A percentile compares a stretch with the other conserved stretches of the same genome.
phyloP scores from a whole-genome alignment of 192 early-diverging fungal genomes.

The Coemansia javaensis region DNA sequence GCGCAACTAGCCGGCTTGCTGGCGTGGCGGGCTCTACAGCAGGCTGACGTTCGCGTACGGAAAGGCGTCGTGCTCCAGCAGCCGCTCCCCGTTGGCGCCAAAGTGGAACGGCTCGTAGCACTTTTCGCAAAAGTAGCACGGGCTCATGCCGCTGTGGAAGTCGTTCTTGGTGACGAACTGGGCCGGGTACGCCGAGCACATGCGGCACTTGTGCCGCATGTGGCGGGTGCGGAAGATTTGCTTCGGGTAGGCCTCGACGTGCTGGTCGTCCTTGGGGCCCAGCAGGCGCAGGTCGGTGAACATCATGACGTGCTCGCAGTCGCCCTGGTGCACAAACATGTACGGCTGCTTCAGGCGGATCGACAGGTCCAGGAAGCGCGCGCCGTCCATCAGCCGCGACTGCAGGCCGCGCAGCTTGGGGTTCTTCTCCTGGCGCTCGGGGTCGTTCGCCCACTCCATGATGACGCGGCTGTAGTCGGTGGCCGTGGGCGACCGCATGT shows the following conservation, averaged over 20 bases:
- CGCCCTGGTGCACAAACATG: conserved; percentile 70
- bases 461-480: conserved; percentile 67
- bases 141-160: conserved; percentile 61
- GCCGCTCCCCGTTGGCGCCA: conserved; percentile 49
- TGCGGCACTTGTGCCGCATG: conserved; percentile 56
- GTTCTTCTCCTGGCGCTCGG: conserved; percentile 46
- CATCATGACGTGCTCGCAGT: conserved; percentile 71
- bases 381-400: conserved; percentile 56
- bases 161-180: conserved; percentile 68
- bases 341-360: conserved; percentile 65
- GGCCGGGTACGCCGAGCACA: conserved; percentile 58
- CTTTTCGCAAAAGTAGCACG: conserved; percentile 61
- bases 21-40: conserved; percentile 14
- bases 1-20: no score
- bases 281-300: conserved; percentile 58
- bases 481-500: conserved; percentile 56
- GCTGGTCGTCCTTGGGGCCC: conserved; percentile 53
- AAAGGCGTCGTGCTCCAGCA: conserved; percentile 50
- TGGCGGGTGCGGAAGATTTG: conserved; percentile 53
- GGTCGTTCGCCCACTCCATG: conserved; percentile 64
- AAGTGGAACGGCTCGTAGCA: conserved; percentile 68
- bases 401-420: conserved; percentile 49
- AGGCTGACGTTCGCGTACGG: conserved; percentile 50
- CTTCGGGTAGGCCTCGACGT: conserved; percentile 52
- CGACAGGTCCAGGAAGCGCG: conserved; percentile 58